Base-by-base conservation (phyloP, 2,329 filamentous ascomycete species). In the Monilinia laxa region DNA sequence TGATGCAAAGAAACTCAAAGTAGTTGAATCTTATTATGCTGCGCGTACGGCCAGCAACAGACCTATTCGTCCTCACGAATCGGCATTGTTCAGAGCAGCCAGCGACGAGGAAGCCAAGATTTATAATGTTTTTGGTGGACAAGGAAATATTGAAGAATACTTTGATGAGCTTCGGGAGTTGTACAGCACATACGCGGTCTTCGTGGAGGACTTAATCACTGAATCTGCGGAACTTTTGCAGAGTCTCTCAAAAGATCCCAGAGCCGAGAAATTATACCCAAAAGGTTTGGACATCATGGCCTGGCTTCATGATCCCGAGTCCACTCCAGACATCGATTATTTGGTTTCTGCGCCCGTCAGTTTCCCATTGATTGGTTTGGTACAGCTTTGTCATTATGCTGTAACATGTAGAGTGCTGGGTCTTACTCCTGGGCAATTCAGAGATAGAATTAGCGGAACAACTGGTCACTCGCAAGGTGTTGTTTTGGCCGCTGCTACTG, bases 121-220 rank as follows among this genome's bases (percentile, higher is more conserved):
- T 68, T 99, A 97, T 82, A 93, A 89, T 71, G 93, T 99, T 69
- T 97, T 98, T 73, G 95, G 95, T 68, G 95, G 95, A 9, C 95
- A 99, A 79, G 95, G 95, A 74, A 99, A 99, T 79, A 98, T 99
- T 71, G 94, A 99, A 80, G 96, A 99, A 81, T 99, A 99, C 81
- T 99, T 99, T 75, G 94, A 99, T 73, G 95, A 99, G 82, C 86
- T 99, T 70, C 89, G 95, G 66, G 90, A 96, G 78, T 86, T 98
- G 67, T 94, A 94, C 82, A 88, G 84, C 74, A 97, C 93, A 68
- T 99, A 99, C 80, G 90, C 91, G 16, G 90, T 90, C 38, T 96
- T 99, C 72, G 87, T 97, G 6, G 90, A 92, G 72, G 92, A 96
- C 71, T 87, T 98, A 71, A 85, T 99, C 75, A 84, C 85, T 38